Evolutionary conservation across 1,139 yeast genomes (phyloP).

Genomic region (Saccharomyces pastorianus): DNA sequence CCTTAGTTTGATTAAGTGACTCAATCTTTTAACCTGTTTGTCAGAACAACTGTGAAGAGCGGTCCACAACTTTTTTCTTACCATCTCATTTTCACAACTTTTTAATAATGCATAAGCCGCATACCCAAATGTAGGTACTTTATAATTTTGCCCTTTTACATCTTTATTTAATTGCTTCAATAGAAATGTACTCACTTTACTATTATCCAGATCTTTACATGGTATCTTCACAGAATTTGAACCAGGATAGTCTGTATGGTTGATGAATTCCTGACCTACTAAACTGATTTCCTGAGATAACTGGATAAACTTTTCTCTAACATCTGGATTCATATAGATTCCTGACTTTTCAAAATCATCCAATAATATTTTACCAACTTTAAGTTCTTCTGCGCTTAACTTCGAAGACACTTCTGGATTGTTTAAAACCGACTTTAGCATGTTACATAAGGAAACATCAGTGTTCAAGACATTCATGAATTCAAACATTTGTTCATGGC

Average conservation of each 20-base stretch:
- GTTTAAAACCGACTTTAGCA: conserved; percentile 48
- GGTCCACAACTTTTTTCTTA: conserved; percentile 67
- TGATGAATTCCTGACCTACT: conserved; percentile 71
- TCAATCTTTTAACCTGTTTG: conserved; percentile 54
- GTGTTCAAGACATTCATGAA: conserved; percentile 92
- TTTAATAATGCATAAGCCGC: conserved; percentile 60
- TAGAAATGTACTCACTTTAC: conserved; percentile 21
- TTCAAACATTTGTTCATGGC: conserved; percentile 85
- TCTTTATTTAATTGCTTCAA: conserved; percentile 27
- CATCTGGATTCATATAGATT: conserved; percentile 60
- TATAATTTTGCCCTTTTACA: conserved; percentile 31
- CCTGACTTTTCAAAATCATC: conserved; percentile 91
- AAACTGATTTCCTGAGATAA: conserved; percentile 76
- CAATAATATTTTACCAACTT: conserved; percentile 71
- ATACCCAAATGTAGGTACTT: conserved; percentile 62
- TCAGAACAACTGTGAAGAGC: conserved; percentile 51
- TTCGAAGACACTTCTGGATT: conserved; percentile 34
- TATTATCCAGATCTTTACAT: conserved; percentile 14
- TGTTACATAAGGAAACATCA: conserved; percentile 60
- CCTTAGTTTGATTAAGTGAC: conserved; percentile 54
- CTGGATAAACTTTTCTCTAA: conserved; percentile 63
- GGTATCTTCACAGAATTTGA: conserved; percentile 16
- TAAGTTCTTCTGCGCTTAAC: conserved; percentile 62
- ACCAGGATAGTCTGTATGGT: conserved; percentile 21
- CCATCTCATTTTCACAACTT: conserved; percentile 46